phyloP scores from a whole-genome alignment of 192 early-diverging fungal genomes.

The Spizellomyces sp. region DNA sequence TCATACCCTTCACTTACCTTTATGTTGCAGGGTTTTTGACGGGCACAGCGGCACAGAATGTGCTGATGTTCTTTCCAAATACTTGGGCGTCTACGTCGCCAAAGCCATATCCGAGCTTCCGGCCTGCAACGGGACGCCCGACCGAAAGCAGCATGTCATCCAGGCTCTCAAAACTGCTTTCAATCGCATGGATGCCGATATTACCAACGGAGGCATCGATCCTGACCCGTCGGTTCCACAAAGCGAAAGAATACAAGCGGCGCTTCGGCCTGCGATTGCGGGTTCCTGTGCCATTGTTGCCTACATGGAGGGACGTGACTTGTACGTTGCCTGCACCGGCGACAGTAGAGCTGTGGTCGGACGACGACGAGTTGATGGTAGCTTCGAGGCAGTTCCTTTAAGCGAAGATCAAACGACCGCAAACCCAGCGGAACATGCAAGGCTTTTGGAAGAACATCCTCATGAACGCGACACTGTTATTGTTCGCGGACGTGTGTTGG shows the following conservation, averaged over 20 bases:
- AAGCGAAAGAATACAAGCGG: slow-evolving; percentile 6
- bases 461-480: slow-evolving; percentile 49
- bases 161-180: slow-evolving; percentile 49
- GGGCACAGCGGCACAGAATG: slow-evolving; percentile 56
- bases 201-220: slow-evolving; percentile 45
- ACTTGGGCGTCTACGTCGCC: slow-evolving; percentile 47
- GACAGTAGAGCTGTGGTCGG: slow-evolving; percentile 54
- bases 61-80: slow-evolving; percentile 38
- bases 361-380: slow-evolving; percentile 32
- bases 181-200: slow-evolving; percentile 48
- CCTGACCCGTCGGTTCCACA: background rate
- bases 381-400: slow-evolving; percentile 36
- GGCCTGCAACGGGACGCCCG: background rate
- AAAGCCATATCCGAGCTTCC: slow-evolving; percentile 32
- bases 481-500: slow-evolving; percentile 47
- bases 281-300: slow-evolving; percentile 55
- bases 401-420: slow-evolving; percentile 47
- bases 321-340: slow-evolving; percentile 55
- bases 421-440: slow-evolving; percentile 48
- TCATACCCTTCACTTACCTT: background rate
- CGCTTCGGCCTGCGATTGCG: slow-evolving; percentile 38
- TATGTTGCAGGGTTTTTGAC: slow-evolving; percentile 42
- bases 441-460: slow-evolving; percentile 58
- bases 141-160: slow-evolving; percentile 32
- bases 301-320: slow-evolving; percentile 47